These are phyloP conservation scores for Phytophthora agathidicida DNA, from an alignment of 352 stramenopile species.

Conservation along the genomic window DNA sequence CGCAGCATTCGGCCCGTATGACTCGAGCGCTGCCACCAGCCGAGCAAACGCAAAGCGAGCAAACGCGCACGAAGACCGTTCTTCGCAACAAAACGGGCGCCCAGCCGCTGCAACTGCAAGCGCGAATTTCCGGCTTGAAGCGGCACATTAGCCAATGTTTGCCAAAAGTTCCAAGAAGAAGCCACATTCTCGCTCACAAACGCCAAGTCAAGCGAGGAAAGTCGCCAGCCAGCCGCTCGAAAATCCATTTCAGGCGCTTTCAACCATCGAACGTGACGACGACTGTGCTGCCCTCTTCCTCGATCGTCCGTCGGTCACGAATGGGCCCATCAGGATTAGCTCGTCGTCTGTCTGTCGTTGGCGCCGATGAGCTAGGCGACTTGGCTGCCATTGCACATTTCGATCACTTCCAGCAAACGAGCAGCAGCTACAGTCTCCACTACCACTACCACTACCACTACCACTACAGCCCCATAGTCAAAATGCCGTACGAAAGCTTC, in stretches of 20 bases:
- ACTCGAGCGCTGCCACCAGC: constrained; percentile 13
- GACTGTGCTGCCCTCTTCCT: constrained; percentile 9
- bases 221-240: not conserved
- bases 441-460: constrained; percentile 5
- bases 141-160: constrained; percentile 18
- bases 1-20: constrained; percentile 14
- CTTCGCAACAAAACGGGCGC: not conserved
- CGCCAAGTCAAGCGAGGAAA: constrained; percentile 10
- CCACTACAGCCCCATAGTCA: not conserved
- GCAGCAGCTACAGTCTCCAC: not conserved
- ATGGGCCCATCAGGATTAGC: constrained; percentile 20
- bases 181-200: constrained; percentile 24
- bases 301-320: constrained; percentile 22
- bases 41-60: constrained; percentile 9
- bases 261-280: constrained; percentile 10
- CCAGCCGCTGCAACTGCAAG: constrained; percentile 1
- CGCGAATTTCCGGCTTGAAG: constrained; percentile 6
- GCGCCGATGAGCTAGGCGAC: not conserved
- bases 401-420: constrained; percentile 12
- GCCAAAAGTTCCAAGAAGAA: constrained; percentile 14
- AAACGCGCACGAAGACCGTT: not conserved
- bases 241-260: constrained; percentile 26
- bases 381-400: constrained; percentile 37
- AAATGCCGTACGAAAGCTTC: constrained; percentile 84
- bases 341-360: constrained; percentile 25